Conservation (phyloP, 2,329 filamentous ascomycete genomes). For the Apiospora pterosperma region DNA sequence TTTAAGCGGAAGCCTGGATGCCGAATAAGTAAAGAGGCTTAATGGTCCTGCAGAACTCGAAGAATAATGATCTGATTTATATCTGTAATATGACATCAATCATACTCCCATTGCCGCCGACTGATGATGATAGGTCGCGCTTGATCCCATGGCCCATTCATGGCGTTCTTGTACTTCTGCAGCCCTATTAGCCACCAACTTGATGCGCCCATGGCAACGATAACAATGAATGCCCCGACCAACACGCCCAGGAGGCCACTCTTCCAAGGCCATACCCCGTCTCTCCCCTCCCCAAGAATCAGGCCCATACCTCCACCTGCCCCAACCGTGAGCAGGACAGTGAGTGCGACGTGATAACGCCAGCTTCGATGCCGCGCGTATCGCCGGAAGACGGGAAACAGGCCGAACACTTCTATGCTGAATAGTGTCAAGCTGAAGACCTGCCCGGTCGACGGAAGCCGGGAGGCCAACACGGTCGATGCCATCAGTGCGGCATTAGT, state of each 20-base stretch:
- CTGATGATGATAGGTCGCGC: slow-evolving; percentile 83
- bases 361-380: slow-evolving; percentile 80
- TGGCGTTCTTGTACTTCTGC: slow-evolving; percentile 99
- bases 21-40: too few species aligned
- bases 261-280: slow-evolving; percentile 46
- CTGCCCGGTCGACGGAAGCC: slow-evolving; percentile 84
- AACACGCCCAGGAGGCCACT: slow-evolving; percentile 67
- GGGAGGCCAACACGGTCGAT: slow-evolving; percentile 86
- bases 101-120: slow-evolving; percentile 52
- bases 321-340: slow-evolving; percentile 70
- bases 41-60: background rate
- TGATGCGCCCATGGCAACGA: slow-evolving; percentile 83
- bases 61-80: background rate
- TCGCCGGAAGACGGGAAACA: slow-evolving; percentile 96
- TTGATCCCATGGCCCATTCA: slow-evolving; percentile 96
- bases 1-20: background rate
- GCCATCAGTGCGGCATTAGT: slow-evolving; percentile 98
- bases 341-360: slow-evolving; percentile 75
- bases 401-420: slow-evolving; percentile 93
- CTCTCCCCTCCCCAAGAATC: slow-evolving; percentile 45
- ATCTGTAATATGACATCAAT: slow-evolving; percentile 15
- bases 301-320: slow-evolving; percentile 76
- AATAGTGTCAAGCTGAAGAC: slow-evolving; percentile 95
- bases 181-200: slow-evolving; percentile 97
- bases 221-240: slow-evolving; percentile 70